Base-by-base conservation (phyloP, 306 rosid species). In the Cyamopsis tetragonoloba region DNA sequence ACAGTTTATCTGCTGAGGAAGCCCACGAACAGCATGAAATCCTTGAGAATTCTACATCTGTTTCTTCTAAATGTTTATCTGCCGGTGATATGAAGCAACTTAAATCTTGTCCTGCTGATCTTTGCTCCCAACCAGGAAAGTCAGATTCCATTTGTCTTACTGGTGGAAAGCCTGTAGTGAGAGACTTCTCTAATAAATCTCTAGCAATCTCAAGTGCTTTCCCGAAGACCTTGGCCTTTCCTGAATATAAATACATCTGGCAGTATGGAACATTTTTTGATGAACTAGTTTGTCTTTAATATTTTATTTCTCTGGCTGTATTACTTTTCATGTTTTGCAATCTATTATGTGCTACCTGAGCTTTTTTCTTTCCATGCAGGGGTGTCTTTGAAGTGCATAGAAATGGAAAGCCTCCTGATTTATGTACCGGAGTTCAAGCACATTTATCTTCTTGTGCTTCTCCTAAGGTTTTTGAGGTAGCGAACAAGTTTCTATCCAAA, bases 371-470 rank as follows among this genome's bases (percentile, higher is more conserved):
- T 69, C n/a, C 58, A 20, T 64, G 58, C 79, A 93, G 99, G 86
- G 99, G 99, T 63, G 63, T 76, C 80, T 88, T 93, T 88, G 99
- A 93, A 79, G 81, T 93, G 69, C 85, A 80, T 63, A 88, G 83
- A 77, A 82, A 77, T 62, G 96, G 85, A 50, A 80, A 81, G 61
- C 62, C 74, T 78, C 78, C 80, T 23, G 90, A 84, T 17, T 62
- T 82, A 5, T 86, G 77, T 75, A 79, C 74, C 19, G 99, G 97
- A 68, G 56, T 90, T 65, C 99, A 90, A 79, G 99, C 97, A 11
- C 96, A 93, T 82, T 79, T 88, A 73, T 93, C 99, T 6, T 78
- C 88, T 66, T 86, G 88, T 77, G 97, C 89, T 49, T 93, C 99
- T 34, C 83, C 96, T 4, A 86, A 82, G 74, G 99, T 93, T 50